Evolutionary conservation across 495 filamentous ascomycete genomes (phyloP).

Genomic region (Trichoderma asperelloides): DNA sequence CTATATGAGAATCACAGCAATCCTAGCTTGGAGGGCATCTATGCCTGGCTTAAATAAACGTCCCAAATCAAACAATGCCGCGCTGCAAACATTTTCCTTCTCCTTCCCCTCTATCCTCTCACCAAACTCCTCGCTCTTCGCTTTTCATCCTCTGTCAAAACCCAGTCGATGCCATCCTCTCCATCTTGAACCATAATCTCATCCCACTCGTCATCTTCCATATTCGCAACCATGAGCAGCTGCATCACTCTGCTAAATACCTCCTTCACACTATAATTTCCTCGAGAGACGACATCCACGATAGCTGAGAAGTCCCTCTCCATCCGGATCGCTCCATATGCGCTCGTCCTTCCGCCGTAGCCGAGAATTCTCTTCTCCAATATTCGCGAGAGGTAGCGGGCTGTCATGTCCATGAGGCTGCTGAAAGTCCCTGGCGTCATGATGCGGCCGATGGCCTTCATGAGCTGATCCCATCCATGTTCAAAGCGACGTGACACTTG

Average conservation of each 20-base stretch:
- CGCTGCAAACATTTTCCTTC: neutral
- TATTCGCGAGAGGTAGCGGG: conserved; percentile 59
- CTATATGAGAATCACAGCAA: neutral
- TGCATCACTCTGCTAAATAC: conserved; percentile 71
- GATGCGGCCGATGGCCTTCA: conserved; percentile 74
- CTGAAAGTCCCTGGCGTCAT: conserved; percentile 63
- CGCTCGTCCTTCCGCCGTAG: conserved; percentile 70
- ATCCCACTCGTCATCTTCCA: conserved; percentile 98
- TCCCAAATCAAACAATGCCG: neutral
- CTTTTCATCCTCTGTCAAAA: conserved; percentile 46
- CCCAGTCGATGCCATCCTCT: conserved; percentile 43
- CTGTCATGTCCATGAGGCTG: conserved; percentile 60
- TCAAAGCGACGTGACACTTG: conserved; percentile 69
- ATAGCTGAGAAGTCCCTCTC: conserved; percentile 83
- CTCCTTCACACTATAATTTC: conserved; percentile 73
- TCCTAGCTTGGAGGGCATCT: too few species aligned
- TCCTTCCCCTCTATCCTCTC: conserved; percentile 8
- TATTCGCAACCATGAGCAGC: conserved; percentile 82
- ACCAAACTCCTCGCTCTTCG: conserved; percentile 43
- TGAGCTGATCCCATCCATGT: conserved; percentile 72
- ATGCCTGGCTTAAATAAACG: neutral
- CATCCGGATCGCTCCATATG: conserved; percentile 75
- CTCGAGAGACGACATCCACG: conserved; percentile 63
- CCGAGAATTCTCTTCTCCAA: conserved; percentile 89
- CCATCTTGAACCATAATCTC: conserved; percentile 39